phyloP scores from a whole-genome alignment of 2,329 filamentous ascomycete genomes.

The Ophiobolus disseminans region DNA sequence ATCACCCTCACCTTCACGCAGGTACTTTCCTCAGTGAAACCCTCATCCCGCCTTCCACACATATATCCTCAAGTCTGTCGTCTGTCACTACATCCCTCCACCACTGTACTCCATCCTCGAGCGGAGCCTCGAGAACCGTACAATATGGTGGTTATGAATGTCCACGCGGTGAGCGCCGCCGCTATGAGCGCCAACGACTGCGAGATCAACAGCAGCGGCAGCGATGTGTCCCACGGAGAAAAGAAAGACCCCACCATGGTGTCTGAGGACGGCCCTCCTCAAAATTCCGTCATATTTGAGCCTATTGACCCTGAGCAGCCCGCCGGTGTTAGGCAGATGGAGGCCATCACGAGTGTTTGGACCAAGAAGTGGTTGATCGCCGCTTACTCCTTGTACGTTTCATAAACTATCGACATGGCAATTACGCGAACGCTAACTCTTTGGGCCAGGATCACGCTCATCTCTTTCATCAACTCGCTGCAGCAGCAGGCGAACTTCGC shows the following conservation, averaged over 20 bases:
- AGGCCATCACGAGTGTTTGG: conserved; percentile 53
- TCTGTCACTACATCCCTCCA: too few relatives aligned
- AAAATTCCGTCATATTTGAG: background rate
- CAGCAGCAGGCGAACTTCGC: conserved; percentile 52
- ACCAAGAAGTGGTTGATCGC: conserved; percentile 48
- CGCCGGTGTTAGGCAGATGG: conserved; percentile 41
- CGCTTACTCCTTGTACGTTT: conserved; percentile 41
- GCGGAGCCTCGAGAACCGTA: too few relatives aligned
- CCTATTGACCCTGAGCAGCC: conserved; percentile 6
- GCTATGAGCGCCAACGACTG: background rate
- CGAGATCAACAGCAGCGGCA: background rate
- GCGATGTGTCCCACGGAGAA: too few relatives aligned
- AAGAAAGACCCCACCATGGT: too few relatives aligned
- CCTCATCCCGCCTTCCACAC: too few relatives aligned
- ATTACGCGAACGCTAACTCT: conserved; percentile 19
- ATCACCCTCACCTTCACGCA: too few relatives aligned
- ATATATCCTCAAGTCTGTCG: too few relatives aligned
- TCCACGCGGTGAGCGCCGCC: background rate
- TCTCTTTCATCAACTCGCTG: conserved; percentile 52
- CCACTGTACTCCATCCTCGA: too few relatives aligned
- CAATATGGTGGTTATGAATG: background rate
- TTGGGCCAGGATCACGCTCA: conserved; percentile 23
- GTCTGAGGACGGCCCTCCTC: too few relatives aligned
- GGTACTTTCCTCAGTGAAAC: too few relatives aligned
- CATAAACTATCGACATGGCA: background rate